Evolutionary conservation across 257 asterid genomes (phyloP), one percentile per base, ranked within the genome.

Genomic region (Pogostemon cablin): DNA sequence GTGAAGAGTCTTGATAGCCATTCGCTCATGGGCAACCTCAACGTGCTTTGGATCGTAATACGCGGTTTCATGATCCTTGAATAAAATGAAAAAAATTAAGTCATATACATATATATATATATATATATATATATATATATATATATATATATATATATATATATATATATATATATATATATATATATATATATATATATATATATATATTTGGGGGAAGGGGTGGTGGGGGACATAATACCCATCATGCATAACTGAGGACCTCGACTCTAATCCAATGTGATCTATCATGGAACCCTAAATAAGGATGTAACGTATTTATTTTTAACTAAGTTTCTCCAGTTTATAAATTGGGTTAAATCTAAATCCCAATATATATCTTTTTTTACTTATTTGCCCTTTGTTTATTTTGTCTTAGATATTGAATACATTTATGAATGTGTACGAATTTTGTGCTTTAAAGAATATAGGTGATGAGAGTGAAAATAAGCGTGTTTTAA

Each of bases 31-130:
- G 68, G 99, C 99, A 79, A 95, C 96, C 79, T 95, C 98, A 49
- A 95, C 98, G 49, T 95, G 99, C 72, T 86, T 95, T 69, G 96
- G 96, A 72, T 97, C 99, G 67, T 95, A 95, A 86, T 96, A 91
- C 59, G 98, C 96, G 50, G 96, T 98, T 43, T 75, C 80, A 56
- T 95, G 87, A 76, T 95, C 99, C 99, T 93, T 15, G 61, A 20
- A 74, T 67, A 76, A 72, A 62, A 15, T 15, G 0, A 15, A 15
- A 15, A 15, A 67, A 17, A 63, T 71, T 71, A 55, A 79, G 59
- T 67, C 69, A 59, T 15, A 15, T 15, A 15, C 0, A 15, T 15
- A 15, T 15, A 15, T 15, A 15, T 15, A 0, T 15, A 0, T 15
- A n/a, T 15, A 15, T 15, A 15, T 15, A 15, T 15, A 15, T 15